Base-by-base conservation (phyloP, 78 protist species). In the Speleostelium caveatum region DNA sequence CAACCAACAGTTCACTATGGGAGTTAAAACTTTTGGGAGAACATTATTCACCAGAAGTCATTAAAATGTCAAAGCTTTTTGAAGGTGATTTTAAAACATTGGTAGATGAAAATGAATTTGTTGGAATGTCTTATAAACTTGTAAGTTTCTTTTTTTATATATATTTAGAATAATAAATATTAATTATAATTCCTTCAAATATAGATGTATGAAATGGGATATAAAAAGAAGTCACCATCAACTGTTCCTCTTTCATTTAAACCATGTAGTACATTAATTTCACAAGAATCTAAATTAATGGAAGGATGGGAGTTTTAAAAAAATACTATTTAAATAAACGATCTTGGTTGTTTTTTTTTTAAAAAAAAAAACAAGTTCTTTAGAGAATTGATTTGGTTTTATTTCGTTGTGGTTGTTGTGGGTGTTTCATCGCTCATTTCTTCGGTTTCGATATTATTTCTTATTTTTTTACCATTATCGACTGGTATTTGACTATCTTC, bases 1-100 rank as follows among this genome's bases (percentile, higher is more conserved):
- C 96, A 2, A 22, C 78, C 17, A 76, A 71, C 35, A 75, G 91
- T 30, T 86, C 95, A 32, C 87, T 90, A 6, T 95, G 96, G 96
- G 96, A 95, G 32, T 58, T 95, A 22, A 59, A 67, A 39, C 16
- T 79, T 19, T 38, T 79, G 14, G 53, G 89, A 28, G 61, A 79
- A 14, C 89, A 79, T 28, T 79, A 79, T 56, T 19, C 53, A 14
- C 89, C 89, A 58, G 77, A 79, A 35, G 68, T 79, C 10, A 79
- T 75, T 61, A 79, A 79, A 33, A 49, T 79, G 63, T 67, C 76
- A 1, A 79, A 67, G 28, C 10, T 79, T 24, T 79, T 79, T 56
- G 89, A 79, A 39, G 12, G 16, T n/a, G 89, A 73, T 65, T 45
- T 79, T 28, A 67, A 65, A 33, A 53, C 45, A 33, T 26, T 45